Evolutionary conservation across 345 rosid species (phyloP), one percentile per base, ranked within the genome.

Genomic region (Eucalyptus marginata): DNA sequence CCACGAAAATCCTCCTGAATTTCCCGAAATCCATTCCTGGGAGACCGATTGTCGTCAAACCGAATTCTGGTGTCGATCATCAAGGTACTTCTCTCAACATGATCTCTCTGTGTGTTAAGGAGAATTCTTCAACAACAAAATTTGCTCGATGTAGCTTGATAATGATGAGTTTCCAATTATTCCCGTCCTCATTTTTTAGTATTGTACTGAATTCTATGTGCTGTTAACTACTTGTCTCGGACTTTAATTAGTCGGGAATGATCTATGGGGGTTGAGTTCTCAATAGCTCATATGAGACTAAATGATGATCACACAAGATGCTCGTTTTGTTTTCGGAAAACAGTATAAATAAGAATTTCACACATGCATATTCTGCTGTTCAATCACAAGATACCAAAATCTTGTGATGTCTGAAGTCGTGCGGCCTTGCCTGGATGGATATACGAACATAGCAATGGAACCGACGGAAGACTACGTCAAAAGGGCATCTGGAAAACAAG

Each of bases 371-470:
- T 50, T 6, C 18, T 6, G 18, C 52, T 50, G 6, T 15, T 50
- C 52, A 50, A 50, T 50, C 18, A 6, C 52, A 50, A 50, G 7
- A 2, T 50, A 15, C 52, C 52, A 15, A 50, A 3, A 51, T 16
- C 10, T 20, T 20, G 58, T 20, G 58, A 7, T 20, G 25, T 20
- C 25, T 54, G 10, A 54, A 54, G 22, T 54, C 8, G 25, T 20
- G 58, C 10, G 25, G 14, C 95, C 99, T 13, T 96, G 98, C 90
- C 93, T 98, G 33, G 99, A 97, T 92, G 99, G 99, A 27, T 98
- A 97, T 89, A 97, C 96, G 96, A 97, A 96, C 87, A 96, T 96
- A 86, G 98, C 99, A 11, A 96, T 96, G 99, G 98, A 95, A 89
- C 98, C 92, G 90, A 97, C 98, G 0, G 99, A 97, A 80, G 99